Base-by-base conservation (phyloP, 225 moss, liverwort and hornwort species). In the Asterella californica region DNA sequence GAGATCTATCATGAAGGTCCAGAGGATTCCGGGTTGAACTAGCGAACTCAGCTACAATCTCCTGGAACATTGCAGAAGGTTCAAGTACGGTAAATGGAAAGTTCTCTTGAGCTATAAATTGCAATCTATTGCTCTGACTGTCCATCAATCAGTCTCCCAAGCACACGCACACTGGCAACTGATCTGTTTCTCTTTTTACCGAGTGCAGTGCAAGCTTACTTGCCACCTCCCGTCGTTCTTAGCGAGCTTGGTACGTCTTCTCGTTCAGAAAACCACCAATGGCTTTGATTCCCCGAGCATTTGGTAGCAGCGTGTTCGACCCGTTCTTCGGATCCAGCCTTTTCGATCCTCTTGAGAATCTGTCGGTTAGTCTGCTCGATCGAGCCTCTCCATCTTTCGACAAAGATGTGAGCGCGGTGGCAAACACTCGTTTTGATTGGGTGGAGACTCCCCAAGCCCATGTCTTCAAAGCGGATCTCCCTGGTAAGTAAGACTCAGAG, bases 401-500 rank as follows among this genome's bases (percentile, higher is more conserved):
- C 33, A 33, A 47, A 62, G 82, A 78, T 52, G 72, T 67, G 54
- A 48, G 25, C 48, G 50, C 76, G 15, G 61, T 82, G 24, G 82
- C 80, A 12, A 67, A 70, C 46, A 81, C 76, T 14, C 47, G 77
- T 24, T 76, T 84, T n/a, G 84, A 84, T 48, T 84, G 84, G 84
- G 62, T 45, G 37, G 76, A 76, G 24, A 77, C 80, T 38, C 70
- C 32, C 0, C 74, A 81, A 24, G 70, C 46, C 4, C 81, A 85
- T 68, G 54, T 78, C 34, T 81, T 85, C 65, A 81, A 81, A 72
- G 81, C 55, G 8, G 84, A 85, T 54, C 78, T 85, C 3, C 81
- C 84, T 63, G 81, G 84, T 84, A 71, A 65, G 34, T 22, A 8
- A 67, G 17, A 61, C 30, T 34, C 33, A 8, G 37, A 79, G 22